Evolutionary conservation across 2,329 filamentous ascomycete genomes (phyloP), one percentile per base, ranked within the genome.

Genomic region (Knufia petricola): DNA sequence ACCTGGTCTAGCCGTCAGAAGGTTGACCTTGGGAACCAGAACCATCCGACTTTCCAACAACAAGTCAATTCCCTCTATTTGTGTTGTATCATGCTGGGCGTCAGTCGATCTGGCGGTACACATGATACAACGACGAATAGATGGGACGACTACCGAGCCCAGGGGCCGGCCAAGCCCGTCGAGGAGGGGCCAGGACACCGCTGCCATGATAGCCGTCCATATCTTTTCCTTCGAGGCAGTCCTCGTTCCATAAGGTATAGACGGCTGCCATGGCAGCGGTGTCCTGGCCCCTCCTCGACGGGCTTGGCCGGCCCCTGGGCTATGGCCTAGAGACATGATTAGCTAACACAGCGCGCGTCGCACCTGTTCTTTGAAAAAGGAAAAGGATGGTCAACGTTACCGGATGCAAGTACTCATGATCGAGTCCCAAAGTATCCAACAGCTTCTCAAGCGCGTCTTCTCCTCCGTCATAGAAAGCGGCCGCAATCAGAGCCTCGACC

Each of bases 401-500:
- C 31, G 31, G 9, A 6, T 38, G 17, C 8, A 47, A 32, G 24
- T 26, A 38, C 32, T 47, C 44, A 20, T 47, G 44, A 26, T 47
- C 32, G 9, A 47, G 23, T 17, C 34, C 44, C 13, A 47, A 23
- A 20, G 21, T n/a, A 3, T 28, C 44, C 12, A 47, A 7, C n/a
- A 39, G 17, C 21, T 30, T 37, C 28, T 8, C 21, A 9, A 47
- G 13, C 10, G 20, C 44, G 4, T 38, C 26, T 30, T 55, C 43
- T 1, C 54, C 52, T 23, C 57, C 60, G 37, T 67, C 65, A 2
- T 59, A 26, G 20, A 54, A 61, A 7, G 61, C 59, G 6, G 63
- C 65, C 2, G 63, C 64, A n/a, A 66, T 32, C n/a, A 67, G 49
- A 12, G 64, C 64, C 46, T 65, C 60, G 1, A 67, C 49, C 0